Percentiles rank a stretch among this genome's conserved stretches.
Evolutionary conservation across 495 filamentous ascomycete species (phyloP).

Genomic region (Filosporella fistucella): DNA sequence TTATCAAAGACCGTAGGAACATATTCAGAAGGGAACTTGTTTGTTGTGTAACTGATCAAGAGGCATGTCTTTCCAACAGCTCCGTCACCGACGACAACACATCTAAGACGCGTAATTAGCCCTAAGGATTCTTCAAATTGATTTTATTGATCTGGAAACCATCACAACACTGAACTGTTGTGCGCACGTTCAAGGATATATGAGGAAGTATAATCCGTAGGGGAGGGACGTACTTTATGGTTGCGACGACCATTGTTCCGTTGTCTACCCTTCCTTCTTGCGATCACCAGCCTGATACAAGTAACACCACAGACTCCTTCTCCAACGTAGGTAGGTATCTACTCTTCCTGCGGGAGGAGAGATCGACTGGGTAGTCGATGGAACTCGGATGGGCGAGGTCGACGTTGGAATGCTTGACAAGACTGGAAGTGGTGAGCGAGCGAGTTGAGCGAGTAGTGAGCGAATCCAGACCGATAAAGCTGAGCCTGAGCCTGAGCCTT

Average conservation of each 20-base stretch:
- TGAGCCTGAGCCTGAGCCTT: background rate
- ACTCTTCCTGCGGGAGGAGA: background rate
- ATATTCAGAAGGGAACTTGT: conserved; percentile 99
- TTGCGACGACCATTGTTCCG: conserved; percentile 71
- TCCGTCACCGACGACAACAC: conserved; percentile 98
- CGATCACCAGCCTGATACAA: background rate
- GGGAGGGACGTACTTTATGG: conserved; percentile 66
- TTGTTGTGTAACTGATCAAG: conserved; percentile 97
- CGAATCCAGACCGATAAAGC: background rate
- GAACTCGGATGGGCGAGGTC: background rate
- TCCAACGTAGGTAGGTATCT: background rate
- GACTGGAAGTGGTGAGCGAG: too few species aligned
- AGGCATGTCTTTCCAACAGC: conserved; percentile 98
- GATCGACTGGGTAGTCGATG: background rate
- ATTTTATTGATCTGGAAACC: background rate
- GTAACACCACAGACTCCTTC: background rate
- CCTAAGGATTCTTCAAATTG: background rate
- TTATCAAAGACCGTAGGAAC: conserved; percentile 99
- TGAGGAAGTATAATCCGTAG: conserved; percentile 6
- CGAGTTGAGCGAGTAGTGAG: background rate
- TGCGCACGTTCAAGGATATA: background rate
- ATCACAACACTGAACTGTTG: background rate
- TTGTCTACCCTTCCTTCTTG: background rate
- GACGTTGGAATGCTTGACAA: background rate
- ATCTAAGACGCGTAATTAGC: conserved; percentile 32